Conservation (phyloP, 768 basidiomycete genomes). For the Agaricus sinodeliciosus region DNA sequence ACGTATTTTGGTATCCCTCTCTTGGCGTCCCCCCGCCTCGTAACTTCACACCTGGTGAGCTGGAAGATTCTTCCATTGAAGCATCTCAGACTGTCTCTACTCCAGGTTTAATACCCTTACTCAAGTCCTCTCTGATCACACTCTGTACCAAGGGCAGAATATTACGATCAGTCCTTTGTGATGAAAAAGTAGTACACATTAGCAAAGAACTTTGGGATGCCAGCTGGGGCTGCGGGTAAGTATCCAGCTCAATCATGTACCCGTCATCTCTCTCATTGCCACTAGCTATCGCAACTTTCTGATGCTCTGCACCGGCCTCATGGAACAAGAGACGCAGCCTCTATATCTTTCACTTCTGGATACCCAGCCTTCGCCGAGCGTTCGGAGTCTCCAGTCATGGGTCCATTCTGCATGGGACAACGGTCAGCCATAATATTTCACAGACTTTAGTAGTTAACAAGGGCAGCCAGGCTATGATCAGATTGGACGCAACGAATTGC, state of each 20-base stretch:
- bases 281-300: conserved; percentile 76
- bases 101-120: conserved; percentile 57
- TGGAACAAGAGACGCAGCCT: conserved; percentile 57
- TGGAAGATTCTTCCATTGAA: background rate
- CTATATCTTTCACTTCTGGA: conserved; percentile 58
- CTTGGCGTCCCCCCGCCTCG: conserved; percentile 32
- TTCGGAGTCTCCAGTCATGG: conserved; percentile 70
- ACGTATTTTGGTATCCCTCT: conserved; percentile 62
- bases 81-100: background rate
- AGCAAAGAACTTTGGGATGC: conserved; percentile 52
- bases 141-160: conserved; percentile 45
- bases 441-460: conserved; percentile 11
- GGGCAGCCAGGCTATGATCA: conserved; percentile 55
- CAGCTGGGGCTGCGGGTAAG: conserved; percentile 70
- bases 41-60: conserved; percentile 60
- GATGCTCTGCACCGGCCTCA: conserved; percentile 69
- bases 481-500: conserved; percentile 51
- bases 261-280: background rate
- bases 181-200: conserved; percentile 55
- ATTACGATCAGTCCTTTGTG: conserved; percentile 57
- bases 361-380: conserved; percentile 51
- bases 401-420: conserved; percentile 78
- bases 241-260: conserved; percentile 8
- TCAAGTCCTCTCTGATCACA: conserved; percentile 48
- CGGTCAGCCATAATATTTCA: conserved; percentile 30